phyloP scores from a whole-genome alignment of 495 filamentous ascomycete genomes.

The Rostrohypoxylon terebratum region DNA sequence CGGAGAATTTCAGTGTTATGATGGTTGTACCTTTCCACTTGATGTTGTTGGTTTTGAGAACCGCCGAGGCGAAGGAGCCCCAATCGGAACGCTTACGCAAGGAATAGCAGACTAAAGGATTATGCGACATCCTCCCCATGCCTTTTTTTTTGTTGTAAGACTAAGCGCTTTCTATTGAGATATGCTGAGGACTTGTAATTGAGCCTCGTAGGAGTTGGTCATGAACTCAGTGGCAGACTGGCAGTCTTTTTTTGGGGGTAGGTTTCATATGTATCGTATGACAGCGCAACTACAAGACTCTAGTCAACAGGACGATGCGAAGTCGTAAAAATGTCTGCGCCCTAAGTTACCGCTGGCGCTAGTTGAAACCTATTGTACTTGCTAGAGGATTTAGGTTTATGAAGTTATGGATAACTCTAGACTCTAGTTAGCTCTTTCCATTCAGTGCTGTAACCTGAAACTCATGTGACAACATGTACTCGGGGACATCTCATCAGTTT shows the following conservation, averaged over 20 bases:
- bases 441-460: not conserved
- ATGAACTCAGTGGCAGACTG: not conserved
- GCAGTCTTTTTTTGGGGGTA: not conserved
- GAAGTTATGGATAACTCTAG: not conserved
- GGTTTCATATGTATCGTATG: not conserved
- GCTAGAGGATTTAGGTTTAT: not conserved
- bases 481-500: not conserved
- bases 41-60: slow-evolving; percentile 53
- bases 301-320: not conserved
- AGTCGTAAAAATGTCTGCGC: not conserved
- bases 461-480: not conserved
- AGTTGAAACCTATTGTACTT: not conserved
- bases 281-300: not conserved
- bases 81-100: slow-evolving; percentile 66
- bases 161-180: not conserved
- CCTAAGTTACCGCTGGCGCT: not conserved
- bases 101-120: slow-evolving; percentile 64
- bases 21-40: slow-evolving; percentile 62
- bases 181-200: not conserved
- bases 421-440: not conserved
- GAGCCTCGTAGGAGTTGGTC: not conserved
- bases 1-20: not conserved
- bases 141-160: slow-evolving; percentile 8
- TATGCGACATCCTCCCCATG: slow-evolving; percentile 22
- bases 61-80: slow-evolving; percentile 57